phyloP scores from a whole-genome alignment of 2,329 filamentous ascomycete species.

The Verticillium nonalfalfae region DNA sequence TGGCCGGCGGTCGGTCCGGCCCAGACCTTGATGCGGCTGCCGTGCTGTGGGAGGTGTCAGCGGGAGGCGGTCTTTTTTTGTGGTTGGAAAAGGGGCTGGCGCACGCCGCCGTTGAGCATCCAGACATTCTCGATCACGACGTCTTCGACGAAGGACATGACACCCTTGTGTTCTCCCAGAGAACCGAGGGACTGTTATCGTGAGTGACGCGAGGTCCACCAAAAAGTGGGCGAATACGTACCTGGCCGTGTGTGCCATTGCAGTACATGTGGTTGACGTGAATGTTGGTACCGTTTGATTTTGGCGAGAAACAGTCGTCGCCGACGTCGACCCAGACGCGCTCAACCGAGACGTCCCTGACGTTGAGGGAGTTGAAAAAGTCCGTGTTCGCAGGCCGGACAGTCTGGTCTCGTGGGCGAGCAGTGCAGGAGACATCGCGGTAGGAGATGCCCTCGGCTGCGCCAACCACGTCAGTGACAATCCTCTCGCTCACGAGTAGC shows the following conservation, averaged over 20 bases:
- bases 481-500: neutral
- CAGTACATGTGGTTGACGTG: conserved; percentile 53
- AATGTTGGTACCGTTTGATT: conserved; percentile 54
- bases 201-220: neutral
- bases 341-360: conserved; percentile 10
- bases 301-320: conserved; percentile 60
- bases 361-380: conserved; percentile 14
- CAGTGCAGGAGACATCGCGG: conserved; percentile 46
- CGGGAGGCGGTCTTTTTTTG: neutral
- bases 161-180: conserved; percentile 50
- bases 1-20: conserved; percentile 44
- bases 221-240: neutral
- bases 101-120: conserved; percentile 31
- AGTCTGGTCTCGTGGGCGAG: conserved; percentile 52
- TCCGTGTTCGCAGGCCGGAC: conserved; percentile 58
- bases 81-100: neutral
- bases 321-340: conserved; percentile 46
- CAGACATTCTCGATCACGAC: conserved; percentile 54
- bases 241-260: conserved; percentile 51
- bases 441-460: conserved; percentile 41
- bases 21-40: conserved; percentile 61
- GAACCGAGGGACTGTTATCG: conserved; percentile 46
- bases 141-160: conserved; percentile 23
- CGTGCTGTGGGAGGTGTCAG: conserved; percentile 27
- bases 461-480: neutral